phyloP scores from a whole-genome alignment of 768 basidiomycete genomes.

The Coprinellus micaceus region DNA sequence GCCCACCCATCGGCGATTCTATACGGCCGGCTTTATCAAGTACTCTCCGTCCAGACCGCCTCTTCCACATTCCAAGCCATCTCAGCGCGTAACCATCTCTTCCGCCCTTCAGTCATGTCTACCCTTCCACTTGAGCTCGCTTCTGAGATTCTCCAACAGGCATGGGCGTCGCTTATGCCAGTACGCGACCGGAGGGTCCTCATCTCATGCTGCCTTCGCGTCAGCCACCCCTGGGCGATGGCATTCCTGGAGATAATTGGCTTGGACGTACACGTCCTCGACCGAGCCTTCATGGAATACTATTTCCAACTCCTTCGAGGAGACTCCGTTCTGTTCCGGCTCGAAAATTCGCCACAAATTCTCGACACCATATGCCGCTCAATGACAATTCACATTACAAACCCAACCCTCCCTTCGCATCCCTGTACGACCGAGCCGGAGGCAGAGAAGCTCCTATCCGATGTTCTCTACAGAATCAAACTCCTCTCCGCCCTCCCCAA shows the following conservation, averaged over 20 bases:
- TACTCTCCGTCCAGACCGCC: too few species aligned
- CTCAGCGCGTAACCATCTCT: too few species aligned
- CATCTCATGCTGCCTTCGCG: too few species aligned
- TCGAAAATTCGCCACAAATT: not conserved
- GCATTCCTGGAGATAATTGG: not conserved
- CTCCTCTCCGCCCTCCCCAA: conserved; percentile 1
- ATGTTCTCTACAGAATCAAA: not conserved
- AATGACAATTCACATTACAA: not conserved
- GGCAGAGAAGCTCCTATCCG: conserved; percentile 7
- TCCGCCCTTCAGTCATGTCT: too few species aligned
- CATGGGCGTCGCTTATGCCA: too few species aligned
- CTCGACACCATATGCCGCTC: not conserved
- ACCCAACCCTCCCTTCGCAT: not conserved
- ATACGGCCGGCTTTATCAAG: too few species aligned
- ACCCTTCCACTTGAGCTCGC: not conserved
- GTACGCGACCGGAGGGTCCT: too few species aligned
- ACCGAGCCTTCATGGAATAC: not conserved
- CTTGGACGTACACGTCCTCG: not conserved
- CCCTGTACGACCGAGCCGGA: not conserved
- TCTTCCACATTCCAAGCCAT: too few species aligned
- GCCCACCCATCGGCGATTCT: too few species aligned
- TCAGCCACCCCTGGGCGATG: too few species aligned
- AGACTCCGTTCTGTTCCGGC: not conserved
- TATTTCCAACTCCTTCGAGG: not conserved
- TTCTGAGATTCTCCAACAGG: too few species aligned